phyloP scores from a whole-genome alignment of 257 asterid genomes.

The Rauvolfia tetraphylla region DNA sequence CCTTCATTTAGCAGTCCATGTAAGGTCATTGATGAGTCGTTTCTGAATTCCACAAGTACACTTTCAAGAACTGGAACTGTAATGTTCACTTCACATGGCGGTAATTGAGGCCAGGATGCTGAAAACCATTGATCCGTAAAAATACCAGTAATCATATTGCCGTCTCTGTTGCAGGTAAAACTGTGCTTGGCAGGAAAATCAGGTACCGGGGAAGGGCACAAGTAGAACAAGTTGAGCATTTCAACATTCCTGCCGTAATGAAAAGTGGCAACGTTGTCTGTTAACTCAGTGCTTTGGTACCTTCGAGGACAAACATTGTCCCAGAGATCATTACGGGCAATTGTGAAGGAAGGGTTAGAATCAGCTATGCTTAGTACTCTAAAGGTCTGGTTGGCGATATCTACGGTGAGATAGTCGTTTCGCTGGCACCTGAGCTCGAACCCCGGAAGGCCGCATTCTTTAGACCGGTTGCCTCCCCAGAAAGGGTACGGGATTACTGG shows the following conservation, averaged over 20 bases:
- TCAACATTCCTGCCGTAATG: not conserved
- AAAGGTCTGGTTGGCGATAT: not conserved
- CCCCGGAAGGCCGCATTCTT: conserved; percentile 46
- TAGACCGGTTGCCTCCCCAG: conserved; percentile 1
- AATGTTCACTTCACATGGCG: not conserved
- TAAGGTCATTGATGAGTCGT: not conserved
- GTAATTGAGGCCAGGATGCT: not conserved
- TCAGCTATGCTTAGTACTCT: conserved; percentile 2
- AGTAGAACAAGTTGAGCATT: not conserved
- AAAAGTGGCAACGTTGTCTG: not conserved
- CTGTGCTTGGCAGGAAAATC: not conserved
- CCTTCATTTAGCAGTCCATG: conserved; percentile 16
- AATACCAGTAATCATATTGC: not conserved
- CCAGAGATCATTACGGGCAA: conserved; percentile 1
- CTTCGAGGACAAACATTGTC: conserved; percentile 15
- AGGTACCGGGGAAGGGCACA: not conserved
- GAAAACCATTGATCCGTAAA: not conserved
- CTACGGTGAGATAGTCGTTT: conserved; percentile 12
- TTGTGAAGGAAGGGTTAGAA: not conserved
- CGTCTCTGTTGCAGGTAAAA: conserved; percentile 5
- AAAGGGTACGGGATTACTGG: not conserved
- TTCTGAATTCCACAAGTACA: not conserved
- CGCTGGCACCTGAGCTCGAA: conserved; percentile 32
- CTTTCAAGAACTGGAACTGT: conserved; percentile 7
- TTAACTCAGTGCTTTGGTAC: not conserved